These are phyloP conservation scores for Handroanthus guayacan DNA, from an alignment of 257 asterid species.

Conservation along the genomic window DNA sequence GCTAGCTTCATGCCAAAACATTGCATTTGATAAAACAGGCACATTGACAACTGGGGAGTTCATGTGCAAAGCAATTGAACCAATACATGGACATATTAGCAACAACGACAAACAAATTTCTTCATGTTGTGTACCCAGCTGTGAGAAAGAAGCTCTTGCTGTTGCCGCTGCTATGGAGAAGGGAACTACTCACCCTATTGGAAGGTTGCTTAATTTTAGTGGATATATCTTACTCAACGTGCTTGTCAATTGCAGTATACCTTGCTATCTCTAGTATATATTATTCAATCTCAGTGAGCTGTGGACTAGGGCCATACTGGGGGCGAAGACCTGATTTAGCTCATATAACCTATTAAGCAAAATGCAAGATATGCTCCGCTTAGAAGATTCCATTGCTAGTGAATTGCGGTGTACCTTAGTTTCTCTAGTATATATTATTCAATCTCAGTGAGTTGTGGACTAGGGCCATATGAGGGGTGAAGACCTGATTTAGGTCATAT, in stretches of 20 bases:
- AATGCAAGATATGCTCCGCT: too few species aligned
- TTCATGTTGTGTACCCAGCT: constrained; percentile 88
- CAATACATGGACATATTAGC: constrained; percentile 84
- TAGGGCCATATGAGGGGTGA: constrained; percentile 5
- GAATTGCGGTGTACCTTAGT: background rate
- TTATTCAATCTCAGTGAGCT: background rate
- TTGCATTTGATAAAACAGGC: constrained; percentile 99
- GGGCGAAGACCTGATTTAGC: constrained; percentile 21
- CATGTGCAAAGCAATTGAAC: constrained; percentile 98
- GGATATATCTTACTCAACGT: constrained; percentile 1
- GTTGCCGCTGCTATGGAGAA: constrained; percentile 99
- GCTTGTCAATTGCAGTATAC: constrained; percentile 12
- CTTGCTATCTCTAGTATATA: constrained; percentile 7
- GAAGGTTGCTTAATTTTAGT: constrained; percentile 63
- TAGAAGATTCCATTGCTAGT: background rate
- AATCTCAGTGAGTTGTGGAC: background rate
- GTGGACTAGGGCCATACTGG: constrained; percentile 7
- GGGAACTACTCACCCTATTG: constrained; percentile 99
- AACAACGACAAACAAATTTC: constrained; percentile 46
- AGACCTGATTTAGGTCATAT: constrained; percentile 27
- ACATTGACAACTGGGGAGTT: constrained; percentile 97
- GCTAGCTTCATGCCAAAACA: constrained; percentile 88
- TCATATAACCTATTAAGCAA: constrained; percentile 8
- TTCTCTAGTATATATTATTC: constrained; percentile 11
- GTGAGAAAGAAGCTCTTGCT: constrained; percentile 98